These are phyloP conservation scores for Thalassiosira mediterranea DNA, from an alignment of 352 stramenopile genomes.

Conservation along the genomic window DNA sequence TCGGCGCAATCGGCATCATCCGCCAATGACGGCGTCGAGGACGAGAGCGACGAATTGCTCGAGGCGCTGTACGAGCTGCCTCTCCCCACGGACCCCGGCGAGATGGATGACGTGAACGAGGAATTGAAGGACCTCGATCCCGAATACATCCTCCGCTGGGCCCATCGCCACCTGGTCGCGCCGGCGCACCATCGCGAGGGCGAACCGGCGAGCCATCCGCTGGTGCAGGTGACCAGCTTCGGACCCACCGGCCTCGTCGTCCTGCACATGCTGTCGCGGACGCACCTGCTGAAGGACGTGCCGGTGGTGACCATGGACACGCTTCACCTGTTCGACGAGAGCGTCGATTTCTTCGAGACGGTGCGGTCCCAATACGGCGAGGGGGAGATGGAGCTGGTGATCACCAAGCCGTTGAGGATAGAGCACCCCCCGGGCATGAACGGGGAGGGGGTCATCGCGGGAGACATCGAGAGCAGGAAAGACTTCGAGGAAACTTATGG, in stretches of 20 bases:
- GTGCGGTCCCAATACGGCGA: slow-evolving; percentile 16
- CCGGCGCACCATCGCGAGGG: background rate
- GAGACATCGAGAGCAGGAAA: background rate
- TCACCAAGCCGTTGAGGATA: slow-evolving; percentile 23
- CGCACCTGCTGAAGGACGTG: slow-evolving; percentile 25
- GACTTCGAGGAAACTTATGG: slow-evolving; percentile 37
- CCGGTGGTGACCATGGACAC: slow-evolving; percentile 60
- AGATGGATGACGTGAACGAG: slow-evolving; percentile 35
- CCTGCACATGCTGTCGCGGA: slow-evolving; percentile 31
- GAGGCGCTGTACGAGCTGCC: slow-evolving; percentile 9
- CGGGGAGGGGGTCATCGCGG: slow-evolving; percentile 2
- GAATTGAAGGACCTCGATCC: slow-evolving; percentile 28
- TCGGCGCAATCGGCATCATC: background rate
- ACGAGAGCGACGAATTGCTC: background rate
- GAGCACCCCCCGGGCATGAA: background rate
- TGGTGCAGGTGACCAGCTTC: slow-evolving; percentile 54
- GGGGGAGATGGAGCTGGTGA: slow-evolving; percentile 18
- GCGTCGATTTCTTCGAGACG: slow-evolving; percentile 45
- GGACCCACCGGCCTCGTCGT: slow-evolving; percentile 51
- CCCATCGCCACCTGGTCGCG: slow-evolving; percentile 13
- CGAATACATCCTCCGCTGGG: slow-evolving; percentile 29
- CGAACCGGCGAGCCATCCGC: slow-evolving; percentile 1
- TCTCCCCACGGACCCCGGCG: slow-evolving; percentile 11
- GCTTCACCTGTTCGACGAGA: slow-evolving; percentile 56
- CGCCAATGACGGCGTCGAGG: background rate